Base-by-base conservation (phyloP, 1,284 basidiomycete genomes). In the Ustilago trichophora region DNA sequence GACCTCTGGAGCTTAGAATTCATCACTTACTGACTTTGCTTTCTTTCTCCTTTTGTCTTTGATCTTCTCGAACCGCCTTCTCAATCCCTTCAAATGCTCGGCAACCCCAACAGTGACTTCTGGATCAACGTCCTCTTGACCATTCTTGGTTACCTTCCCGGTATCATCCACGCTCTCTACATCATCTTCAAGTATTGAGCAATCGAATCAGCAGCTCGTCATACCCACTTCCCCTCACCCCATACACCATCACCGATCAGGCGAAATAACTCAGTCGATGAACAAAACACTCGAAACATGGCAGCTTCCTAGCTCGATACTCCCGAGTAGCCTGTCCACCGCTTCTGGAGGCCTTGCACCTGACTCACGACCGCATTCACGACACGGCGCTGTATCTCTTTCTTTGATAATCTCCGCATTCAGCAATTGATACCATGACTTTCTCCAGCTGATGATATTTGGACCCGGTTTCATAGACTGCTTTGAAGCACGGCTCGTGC, bases 141-240 rank as follows among this genome's bases (percentile, higher is more conserved):
- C 46, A 76, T 76, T 43, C 73, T 76, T 31, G 74, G 74, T 58
- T 76, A 64, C 47, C 16, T 65, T 21, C 66, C 74, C 19, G 74
- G 74, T 55, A 76, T 76, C 70, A 69, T 76, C 55, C 72, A 75
- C 70, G 74, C 74, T 31, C 62, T 76, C 35, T 76, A 76, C 72
- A 65, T 76, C 54, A 76, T 76, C 59, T 67, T 76, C 72, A 73
- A 70, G 54, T 74, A 72, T 41, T 74, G 53, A 64, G 58, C 47
- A 50, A 13, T 12, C n/a, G n/a, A 16, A 31, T 16, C 26, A 42
- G 18, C 22, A 29, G 18, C 3, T 24, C 8, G 27, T 29, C 27
- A 29, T 29, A 13, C 13, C 27, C 27, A 8, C 13, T 13, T 29
- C 8, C 27, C 27, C 27, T 29, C 27, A 29, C 27, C 8, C 27